phyloP scores from a whole-genome alignment of 2,329 filamentous ascomycete genomes.

The Scedosporium boydii region DNA sequence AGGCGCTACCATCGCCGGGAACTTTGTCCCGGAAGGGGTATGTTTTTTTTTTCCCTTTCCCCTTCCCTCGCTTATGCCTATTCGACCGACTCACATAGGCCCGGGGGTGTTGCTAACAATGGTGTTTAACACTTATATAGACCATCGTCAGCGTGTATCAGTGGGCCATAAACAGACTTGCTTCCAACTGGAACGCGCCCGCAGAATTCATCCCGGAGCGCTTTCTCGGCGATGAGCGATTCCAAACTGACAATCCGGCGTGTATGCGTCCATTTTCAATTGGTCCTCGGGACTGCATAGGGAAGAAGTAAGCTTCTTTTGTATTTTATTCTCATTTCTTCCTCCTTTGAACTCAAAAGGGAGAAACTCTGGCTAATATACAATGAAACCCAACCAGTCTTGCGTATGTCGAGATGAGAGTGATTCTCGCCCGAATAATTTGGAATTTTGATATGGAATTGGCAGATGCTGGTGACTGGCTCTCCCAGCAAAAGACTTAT shows the following conservation, averaged over 20 bases:
- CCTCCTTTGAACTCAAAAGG: background rate
- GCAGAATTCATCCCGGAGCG: slow-evolving; percentile 37
- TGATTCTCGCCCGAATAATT: slow-evolving; percentile 35
- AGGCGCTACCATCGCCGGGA: slow-evolving; percentile 21
- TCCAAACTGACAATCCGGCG: slow-evolving; percentile 29
- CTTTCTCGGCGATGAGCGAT: slow-evolving; percentile 30
- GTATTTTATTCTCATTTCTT: background rate
- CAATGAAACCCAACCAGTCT: slow-evolving; percentile 21
- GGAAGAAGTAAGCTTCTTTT: slow-evolving; percentile 32
- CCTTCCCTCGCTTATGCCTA: too few relatives aligned
- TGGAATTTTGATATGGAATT: slow-evolving; percentile 39
- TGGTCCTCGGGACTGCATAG: slow-evolving; percentile 40
- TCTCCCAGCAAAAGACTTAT: slow-evolving; percentile 11
- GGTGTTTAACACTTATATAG: slow-evolving; percentile 14
- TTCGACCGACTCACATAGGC: too few relatives aligned
- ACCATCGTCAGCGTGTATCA: slow-evolving; percentile 33
- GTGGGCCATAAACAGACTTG: slow-evolving; percentile 32
- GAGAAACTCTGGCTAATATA: background rate
- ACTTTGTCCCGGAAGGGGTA: slow-evolving; percentile 22
- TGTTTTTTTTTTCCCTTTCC: slow-evolving; percentile 12
- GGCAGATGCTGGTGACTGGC: slow-evolving; percentile 14
- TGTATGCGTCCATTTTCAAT: slow-evolving; percentile 37
- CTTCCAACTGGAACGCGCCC: slow-evolving; percentile 33
- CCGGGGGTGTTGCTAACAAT: too few relatives aligned
- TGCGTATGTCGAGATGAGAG: slow-evolving; percentile 39